A percentile compares a stretch with the other conserved stretches of the same genome.
Evolutionary conservation across 371 early-diverging fungal species (phyloP).

Genomic region (Entomophthora muscae): DNA sequence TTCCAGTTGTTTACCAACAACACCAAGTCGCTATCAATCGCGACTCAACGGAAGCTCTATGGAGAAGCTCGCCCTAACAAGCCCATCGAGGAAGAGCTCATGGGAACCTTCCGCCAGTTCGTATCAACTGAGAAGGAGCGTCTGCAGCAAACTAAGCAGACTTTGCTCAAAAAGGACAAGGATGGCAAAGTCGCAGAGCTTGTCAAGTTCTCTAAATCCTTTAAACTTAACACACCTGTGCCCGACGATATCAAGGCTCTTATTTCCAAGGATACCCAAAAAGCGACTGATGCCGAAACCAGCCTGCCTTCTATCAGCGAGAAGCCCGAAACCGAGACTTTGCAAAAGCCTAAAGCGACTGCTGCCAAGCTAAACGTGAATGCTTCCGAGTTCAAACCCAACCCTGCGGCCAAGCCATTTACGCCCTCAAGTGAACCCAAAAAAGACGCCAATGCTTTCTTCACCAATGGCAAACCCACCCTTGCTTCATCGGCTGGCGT

Average conservation of each 20-base stretch:
- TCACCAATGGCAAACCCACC: not conserved
- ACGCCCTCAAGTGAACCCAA: constrained; percentile 30
- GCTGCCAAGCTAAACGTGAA: constrained; percentile 50
- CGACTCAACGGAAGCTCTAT: constrained; percentile 8
- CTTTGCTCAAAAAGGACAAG: constrained; percentile 41
- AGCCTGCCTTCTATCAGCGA: not conserved
- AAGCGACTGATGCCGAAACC: not conserved
- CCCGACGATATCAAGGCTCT: constrained; percentile 59
- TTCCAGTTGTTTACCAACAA: constrained; percentile 1
- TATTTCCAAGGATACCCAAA: constrained; percentile 24
- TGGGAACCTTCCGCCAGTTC: constrained; percentile 43
- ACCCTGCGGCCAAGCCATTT: constrained; percentile 55
- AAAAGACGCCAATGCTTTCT: constrained; percentile 3
- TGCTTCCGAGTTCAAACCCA: constrained; percentile 77
- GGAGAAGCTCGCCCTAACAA: constrained; percentile 13
- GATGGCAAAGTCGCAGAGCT: constrained; percentile 59
- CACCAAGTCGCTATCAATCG: not conserved
- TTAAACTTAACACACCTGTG: constrained; percentile 54
- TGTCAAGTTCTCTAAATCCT: constrained; percentile 52
- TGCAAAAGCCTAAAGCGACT: constrained; percentile 7
- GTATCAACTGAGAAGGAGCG: constrained; percentile 59
- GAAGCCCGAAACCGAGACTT: constrained; percentile 7
- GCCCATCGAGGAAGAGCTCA: constrained; percentile 34
- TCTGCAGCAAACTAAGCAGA: constrained; percentile 57
- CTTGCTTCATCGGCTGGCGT: not conserved